Percentiles rank a stretch among this genome's conserved stretches.
phyloP scores from a whole-genome alignment of 768 basidiomycete species.

The Auriscalpium vulgare region DNA sequence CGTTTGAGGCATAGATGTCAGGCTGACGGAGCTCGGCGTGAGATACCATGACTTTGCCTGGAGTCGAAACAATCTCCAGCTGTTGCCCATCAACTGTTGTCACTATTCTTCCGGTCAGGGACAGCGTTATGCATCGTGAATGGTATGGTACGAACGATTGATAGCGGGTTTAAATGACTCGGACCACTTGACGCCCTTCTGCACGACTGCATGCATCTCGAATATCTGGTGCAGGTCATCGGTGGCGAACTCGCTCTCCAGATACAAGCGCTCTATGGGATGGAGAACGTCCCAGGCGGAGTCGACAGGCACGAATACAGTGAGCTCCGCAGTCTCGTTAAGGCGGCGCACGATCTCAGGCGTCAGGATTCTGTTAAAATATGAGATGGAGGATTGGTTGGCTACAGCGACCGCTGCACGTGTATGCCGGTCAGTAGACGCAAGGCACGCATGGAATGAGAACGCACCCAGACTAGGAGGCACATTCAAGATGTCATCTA shows the following conservation, averaged over 20 bases:
- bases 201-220: conserved; percentile 64
- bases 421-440: not conserved
- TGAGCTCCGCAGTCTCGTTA: conserved; percentile 63
- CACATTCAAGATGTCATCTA: conserved; percentile 64
- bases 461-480: conserved; percentile 68
- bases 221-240: conserved; percentile 75
- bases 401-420: conserved; percentile 51
- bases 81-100: conserved; percentile 60
- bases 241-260: conserved; percentile 81
- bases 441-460: not conserved
- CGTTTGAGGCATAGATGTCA: conserved; percentile 91
- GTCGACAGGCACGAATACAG: conserved; percentile 84
- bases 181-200: conserved; percentile 55
- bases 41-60: conserved; percentile 48
- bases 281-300: conserved; percentile 77
- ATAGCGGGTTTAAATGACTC: conserved; percentile 46
- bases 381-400: conserved; percentile 54
- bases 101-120: conserved; percentile 36
- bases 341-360: conserved; percentile 48
- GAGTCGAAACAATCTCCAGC: conserved; percentile 50
- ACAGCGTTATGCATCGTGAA: not conserved
- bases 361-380: conserved; percentile 67
- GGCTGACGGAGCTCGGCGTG: conserved; percentile 55
- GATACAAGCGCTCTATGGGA: conserved; percentile 72
- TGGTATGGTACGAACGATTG: conserved; percentile 40